Evolutionary conservation across 164 flowering plant genomes (phyloP).

Genomic region (Vitis cinerea): DNA sequence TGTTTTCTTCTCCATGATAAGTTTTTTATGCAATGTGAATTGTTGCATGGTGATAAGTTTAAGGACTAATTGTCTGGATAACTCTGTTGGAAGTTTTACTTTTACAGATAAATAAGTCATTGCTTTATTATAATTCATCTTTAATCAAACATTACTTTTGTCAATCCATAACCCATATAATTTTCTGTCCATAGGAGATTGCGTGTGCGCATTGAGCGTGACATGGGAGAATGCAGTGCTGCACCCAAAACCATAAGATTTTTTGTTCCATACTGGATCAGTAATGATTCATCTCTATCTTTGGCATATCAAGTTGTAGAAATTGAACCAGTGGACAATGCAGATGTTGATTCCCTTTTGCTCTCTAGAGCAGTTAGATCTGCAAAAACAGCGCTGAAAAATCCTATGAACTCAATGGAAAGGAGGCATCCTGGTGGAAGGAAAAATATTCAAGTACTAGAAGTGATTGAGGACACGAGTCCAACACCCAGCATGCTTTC

Average conservation of each 20-base stretch:
- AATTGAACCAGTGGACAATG: constrained; percentile 67
- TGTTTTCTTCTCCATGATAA: no score
- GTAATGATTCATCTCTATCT: constrained; percentile 66
- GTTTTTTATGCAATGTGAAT: no score
- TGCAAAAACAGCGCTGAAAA: constrained; percentile 52
- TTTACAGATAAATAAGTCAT: not conserved
- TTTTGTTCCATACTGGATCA: constrained; percentile 95
- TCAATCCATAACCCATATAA: not conserved
- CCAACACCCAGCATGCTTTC: constrained; percentile 87
- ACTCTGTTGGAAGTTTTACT: not conserved
- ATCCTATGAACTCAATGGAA: constrained; percentile 36
- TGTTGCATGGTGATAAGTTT: no score
- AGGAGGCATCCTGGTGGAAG: constrained; percentile 41
- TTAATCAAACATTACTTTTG: not conserved
- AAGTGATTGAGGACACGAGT: constrained; percentile 74
- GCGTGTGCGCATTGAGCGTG: constrained; percentile 89
- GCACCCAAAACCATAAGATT: constrained; percentile 85
- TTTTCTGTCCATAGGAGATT: constrained; percentile 62
- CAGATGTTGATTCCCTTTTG: constrained; percentile 45
- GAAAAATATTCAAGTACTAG: constrained; percentile 76
- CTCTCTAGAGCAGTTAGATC: constrained; percentile 66
- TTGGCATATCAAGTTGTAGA: constrained; percentile 80
- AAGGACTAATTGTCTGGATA: no score
- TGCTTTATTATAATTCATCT: not conserved
- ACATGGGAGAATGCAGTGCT: constrained; percentile 74